Base-by-base conservation (phyloP, 2,329 filamentous ascomycete species). In the Pseudocercospora crystallina region DNA sequence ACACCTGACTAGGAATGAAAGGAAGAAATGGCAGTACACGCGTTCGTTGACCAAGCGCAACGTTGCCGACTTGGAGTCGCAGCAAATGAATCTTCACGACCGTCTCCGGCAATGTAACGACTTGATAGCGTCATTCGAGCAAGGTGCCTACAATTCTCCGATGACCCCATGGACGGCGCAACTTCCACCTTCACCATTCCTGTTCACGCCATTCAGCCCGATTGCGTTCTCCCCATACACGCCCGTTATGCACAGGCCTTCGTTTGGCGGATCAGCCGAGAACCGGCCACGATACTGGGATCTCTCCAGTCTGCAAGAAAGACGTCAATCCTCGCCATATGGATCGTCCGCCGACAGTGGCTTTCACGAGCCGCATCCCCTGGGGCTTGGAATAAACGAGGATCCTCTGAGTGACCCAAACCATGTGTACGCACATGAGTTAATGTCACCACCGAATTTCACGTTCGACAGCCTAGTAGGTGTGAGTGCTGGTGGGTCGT, bases 21-120 rank as follows among this genome's bases (percentile, higher is more conserved):
- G 61, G 51, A 67, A 66, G 53, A 64, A 61, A 40, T 50, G 61
- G 43, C 61, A 65, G 43, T 65, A 62, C 53, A 49, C 57, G 32
- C 57, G 59, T 10, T 47, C 56, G 15, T 37, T 63, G 32, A 52
- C 62, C 10, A 61, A 58, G 40, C 45, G 51, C 13, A 53, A 47
- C 5, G 57, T 65, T 14, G 44, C 41, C 13, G 53, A 58, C 8
- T 35, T 61, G 38, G 64, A 66, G 47, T 26, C 33, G 15, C 46
- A 62, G 42, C 61, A 64, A 51, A 51, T 46, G 10, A 52, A 38
- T n/a, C 51, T 65, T 7, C 54, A 66, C 34, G 51, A 64, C 17
- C 49, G 54, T 30, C 47, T 65, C 32, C 49, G 56, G 15, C 62
- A 65, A 47, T 65, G 59, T 48, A 54, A 54, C 47, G 51, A 61